phyloP scores from a whole-genome alignment of 257 asterid genomes.

The Eustoma russellianum region DNA sequence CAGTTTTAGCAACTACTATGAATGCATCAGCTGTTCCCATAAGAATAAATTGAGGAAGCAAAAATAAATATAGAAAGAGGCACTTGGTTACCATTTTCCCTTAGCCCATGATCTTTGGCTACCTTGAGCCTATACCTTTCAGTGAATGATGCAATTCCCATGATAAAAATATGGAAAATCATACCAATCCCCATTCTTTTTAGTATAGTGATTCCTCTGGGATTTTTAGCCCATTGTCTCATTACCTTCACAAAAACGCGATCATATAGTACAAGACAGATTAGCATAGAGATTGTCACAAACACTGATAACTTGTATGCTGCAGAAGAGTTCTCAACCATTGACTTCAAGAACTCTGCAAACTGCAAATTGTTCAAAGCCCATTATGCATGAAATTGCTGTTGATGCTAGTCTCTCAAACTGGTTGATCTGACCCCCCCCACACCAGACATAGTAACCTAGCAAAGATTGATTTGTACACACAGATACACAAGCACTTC shows the following conservation, averaged over 20 bases:
- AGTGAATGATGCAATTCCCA: slow-evolving; percentile 48
- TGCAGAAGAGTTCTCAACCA: slow-evolving; percentile 8
- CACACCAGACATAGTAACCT: background rate
- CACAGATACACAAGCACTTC: background rate
- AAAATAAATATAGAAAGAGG: slow-evolving; percentile 52
- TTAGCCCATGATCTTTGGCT: slow-evolving; percentile 36
- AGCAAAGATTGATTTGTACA: background rate
- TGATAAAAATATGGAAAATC: slow-evolving; percentile 49
- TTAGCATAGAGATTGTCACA: slow-evolving; percentile 62
- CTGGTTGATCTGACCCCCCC: slow-evolving; percentile 30
- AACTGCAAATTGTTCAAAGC: background rate
- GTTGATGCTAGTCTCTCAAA: slow-evolving; percentile 56
- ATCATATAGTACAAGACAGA: slow-evolving; percentile 64
- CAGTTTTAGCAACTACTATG: slow-evolving; percentile 60
- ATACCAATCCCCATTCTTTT: slow-evolving; percentile 88
- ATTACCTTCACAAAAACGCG: slow-evolving; percentile 33
- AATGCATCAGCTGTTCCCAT: slow-evolving; percentile 87
- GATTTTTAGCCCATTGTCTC: slow-evolving; percentile 54
- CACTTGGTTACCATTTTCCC: slow-evolving; percentile 30
- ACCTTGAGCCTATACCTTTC: slow-evolving; percentile 51
- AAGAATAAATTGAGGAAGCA: slow-evolving; percentile 67
- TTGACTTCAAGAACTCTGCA: slow-evolving; percentile 4
- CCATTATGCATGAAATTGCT: slow-evolving; percentile 14
- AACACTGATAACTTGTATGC: slow-evolving; percentile 32
- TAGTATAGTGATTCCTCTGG: slow-evolving; percentile 64